Conservation (phyloP, 208 protist species). For the Leishmania arabica region DNA sequence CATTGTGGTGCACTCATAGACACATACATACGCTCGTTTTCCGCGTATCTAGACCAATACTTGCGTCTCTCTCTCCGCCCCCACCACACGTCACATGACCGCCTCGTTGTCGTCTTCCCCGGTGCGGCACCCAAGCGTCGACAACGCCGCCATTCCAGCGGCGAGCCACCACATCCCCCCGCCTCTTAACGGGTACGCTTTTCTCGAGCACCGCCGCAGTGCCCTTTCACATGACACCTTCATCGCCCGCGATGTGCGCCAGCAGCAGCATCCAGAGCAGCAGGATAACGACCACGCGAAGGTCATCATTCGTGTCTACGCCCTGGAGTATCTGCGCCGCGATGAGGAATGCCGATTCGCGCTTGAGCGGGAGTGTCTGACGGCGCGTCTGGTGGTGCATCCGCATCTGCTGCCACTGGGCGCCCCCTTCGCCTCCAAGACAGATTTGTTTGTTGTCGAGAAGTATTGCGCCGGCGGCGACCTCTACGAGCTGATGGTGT, state of each 20-base stretch:
- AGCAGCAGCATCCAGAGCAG: background rate
- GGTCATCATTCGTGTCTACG: slow-evolving; percentile 66
- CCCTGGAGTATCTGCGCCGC: slow-evolving; percentile 52
- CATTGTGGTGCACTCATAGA: slow-evolving; percentile 1
- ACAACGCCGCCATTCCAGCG: slow-evolving; percentile 15
- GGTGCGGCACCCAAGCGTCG: background rate
- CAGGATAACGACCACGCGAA: slow-evolving; percentile 20
- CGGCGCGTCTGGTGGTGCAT: slow-evolving; percentile 39
- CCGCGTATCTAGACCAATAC: background rate
- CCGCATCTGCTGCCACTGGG: slow-evolving; percentile 42
- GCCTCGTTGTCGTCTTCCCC: background rate
- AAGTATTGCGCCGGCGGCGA: slow-evolving; percentile 62
- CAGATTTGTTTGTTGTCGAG: slow-evolving; percentile 66
- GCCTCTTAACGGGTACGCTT: slow-evolving; percentile 54
- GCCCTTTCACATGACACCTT: slow-evolving; percentile 68
- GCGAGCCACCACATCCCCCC: slow-evolving; percentile 39
- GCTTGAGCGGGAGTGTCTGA: slow-evolving; percentile 66
- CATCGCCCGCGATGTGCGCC: slow-evolving; percentile 20
- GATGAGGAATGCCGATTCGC: slow-evolving; percentile 49
- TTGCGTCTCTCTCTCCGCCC: background rate
- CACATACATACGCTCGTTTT: background rate
- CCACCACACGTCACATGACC: background rate
- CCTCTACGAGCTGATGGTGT: slow-evolving; percentile 53
- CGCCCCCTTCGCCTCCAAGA: slow-evolving; percentile 47
- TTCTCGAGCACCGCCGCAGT: slow-evolving; percentile 48